Percentiles rank a stretch among this genome's conserved stretches.
These are phyloP conservation scores for Epichloe sibirici DNA, from an alignment of 2,329 filamentous ascomycete species.

Conservation along the genomic window DNA sequence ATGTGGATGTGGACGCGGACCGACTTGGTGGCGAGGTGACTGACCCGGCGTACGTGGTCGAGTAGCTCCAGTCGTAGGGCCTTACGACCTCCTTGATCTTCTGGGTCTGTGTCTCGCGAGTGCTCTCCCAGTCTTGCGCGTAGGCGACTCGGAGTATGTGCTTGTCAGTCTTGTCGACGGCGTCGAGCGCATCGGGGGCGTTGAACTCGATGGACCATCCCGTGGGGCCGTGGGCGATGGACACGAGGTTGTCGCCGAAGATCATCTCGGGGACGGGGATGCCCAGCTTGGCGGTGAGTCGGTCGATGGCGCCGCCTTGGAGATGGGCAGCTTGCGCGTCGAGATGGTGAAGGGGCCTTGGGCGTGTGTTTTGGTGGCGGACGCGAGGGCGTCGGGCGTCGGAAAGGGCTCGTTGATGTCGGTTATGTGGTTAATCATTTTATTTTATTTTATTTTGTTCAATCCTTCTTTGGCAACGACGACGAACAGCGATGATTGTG, in stretches of 20 bases:
- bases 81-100: slow-evolving; percentile 89
- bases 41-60: slow-evolving; percentile 73
- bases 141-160: slow-evolving; percentile 91
- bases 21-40: slow-evolving; percentile 5
- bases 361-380: slow-evolving; percentile 42
- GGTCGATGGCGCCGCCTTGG: slow-evolving; percentile 86
- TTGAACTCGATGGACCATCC: slow-evolving; percentile 74
- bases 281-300: slow-evolving; percentile 63
- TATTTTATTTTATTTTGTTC: not conserved
- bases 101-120: slow-evolving; percentile 61
- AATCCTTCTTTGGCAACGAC: not conserved
- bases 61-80: slow-evolving; percentile 98
- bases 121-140: slow-evolving; percentile 69
- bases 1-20: no score
- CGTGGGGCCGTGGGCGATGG: slow-evolving; percentile 59
- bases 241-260: slow-evolving; percentile 85
- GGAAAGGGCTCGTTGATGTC: slow-evolving; percentile 43
- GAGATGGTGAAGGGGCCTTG: slow-evolving; percentile 62
- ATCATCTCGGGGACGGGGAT: slow-evolving; percentile 98
- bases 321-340: slow-evolving; percentile 85
- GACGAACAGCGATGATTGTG: no score
- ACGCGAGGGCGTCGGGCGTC: slow-evolving; percentile 33
- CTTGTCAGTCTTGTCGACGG: slow-evolving; percentile 84
- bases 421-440: slow-evolving; percentile 26
- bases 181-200: slow-evolving; percentile 76